Conservation (phyloP, 1,284 basidiomycete genomes). For the Boletus austroedulis region DNA sequence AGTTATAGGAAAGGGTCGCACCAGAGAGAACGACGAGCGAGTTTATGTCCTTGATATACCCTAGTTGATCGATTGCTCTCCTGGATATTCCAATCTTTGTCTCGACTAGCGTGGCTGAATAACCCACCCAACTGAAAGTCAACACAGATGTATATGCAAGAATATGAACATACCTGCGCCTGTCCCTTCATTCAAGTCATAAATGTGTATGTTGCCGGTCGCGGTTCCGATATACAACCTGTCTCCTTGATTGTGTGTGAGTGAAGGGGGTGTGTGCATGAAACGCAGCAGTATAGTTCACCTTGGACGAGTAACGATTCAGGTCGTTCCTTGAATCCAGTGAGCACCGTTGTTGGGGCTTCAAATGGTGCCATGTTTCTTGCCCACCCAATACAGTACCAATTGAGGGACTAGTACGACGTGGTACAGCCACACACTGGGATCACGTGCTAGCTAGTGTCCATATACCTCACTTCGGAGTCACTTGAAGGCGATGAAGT, state of each 20-base stretch:
- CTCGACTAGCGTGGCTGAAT: constrained; percentile 51
- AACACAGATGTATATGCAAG: background rate
- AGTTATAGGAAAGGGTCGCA: constrained; percentile 35
- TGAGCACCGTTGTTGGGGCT: constrained; percentile 39
- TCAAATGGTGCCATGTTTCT: constrained; percentile 45
- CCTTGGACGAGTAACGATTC: constrained; percentile 43
- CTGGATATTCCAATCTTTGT: constrained; percentile 64
- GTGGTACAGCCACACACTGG: background rate
- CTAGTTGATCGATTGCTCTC: constrained; percentile 82
- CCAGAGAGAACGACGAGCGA: constrained; percentile 82
- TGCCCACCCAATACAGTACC: no score
- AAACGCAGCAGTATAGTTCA: constrained; percentile 24
- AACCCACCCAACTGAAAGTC: background rate
- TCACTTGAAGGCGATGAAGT: background rate
- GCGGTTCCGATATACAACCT: constrained; percentile 75
- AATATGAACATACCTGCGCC: constrained; percentile 37
- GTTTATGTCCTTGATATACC: constrained; percentile 78
- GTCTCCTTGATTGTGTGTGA: constrained; percentile 49
- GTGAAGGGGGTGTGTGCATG: constrained; percentile 4
- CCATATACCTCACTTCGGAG: no score
- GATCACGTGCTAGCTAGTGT: no score
- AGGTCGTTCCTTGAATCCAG: constrained; percentile 47
- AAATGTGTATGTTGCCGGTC: constrained; percentile 68
- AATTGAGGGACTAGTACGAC: background rate
- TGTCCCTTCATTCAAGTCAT: constrained; percentile 45